Conservation (phyloP, 2,329 filamentous ascomycete genomes). For the Parastagonospora avenae region DNA sequence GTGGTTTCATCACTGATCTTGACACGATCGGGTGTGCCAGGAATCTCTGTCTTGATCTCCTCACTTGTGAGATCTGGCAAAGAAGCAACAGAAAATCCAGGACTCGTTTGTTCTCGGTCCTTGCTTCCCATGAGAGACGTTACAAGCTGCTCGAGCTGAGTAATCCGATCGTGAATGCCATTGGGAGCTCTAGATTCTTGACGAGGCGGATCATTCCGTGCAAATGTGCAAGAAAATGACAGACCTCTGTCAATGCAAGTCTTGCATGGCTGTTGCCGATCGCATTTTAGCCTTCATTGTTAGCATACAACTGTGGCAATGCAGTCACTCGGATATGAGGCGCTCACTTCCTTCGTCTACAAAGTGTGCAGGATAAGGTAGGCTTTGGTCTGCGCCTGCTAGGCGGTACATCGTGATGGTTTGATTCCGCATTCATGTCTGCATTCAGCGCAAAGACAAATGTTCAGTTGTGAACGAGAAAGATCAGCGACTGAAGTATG, state of each 20-base stretch:
- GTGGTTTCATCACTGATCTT: slow-evolving; percentile 35
- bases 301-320: slow-evolving; percentile 2
- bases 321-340: neutral
- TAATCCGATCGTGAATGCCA: slow-evolving; percentile 44
- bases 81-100: slow-evolving; percentile 2
- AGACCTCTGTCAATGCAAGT: slow-evolving; percentile 44
- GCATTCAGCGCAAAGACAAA: neutral
- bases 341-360: slow-evolving; percentile 33
- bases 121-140: slow-evolving; percentile 41
- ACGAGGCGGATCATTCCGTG: slow-evolving; percentile 21
- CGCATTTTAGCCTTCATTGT: slow-evolving; percentile 36
- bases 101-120: slow-evolving; percentile 6
- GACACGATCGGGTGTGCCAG: slow-evolving; percentile 36
- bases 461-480: neutral
- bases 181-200: slow-evolving; percentile 30
- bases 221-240: slow-evolving; percentile 41
- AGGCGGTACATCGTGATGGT: slow-evolving; percentile 30
- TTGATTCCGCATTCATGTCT: slow-evolving; percentile 21
- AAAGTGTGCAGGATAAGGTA: slow-evolving; percentile 36
- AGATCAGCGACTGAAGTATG: neutral
- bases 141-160: slow-evolving; percentile 45
- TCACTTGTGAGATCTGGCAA: slow-evolving; percentile 14
- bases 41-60: slow-evolving; percentile 18
- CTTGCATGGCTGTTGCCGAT: slow-evolving; percentile 44
- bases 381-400: slow-evolving; percentile 40